These are phyloP conservation scores for Clitoria ternatea DNA, from an alignment of 306 rosid species.

Conservation along the genomic window DNA sequence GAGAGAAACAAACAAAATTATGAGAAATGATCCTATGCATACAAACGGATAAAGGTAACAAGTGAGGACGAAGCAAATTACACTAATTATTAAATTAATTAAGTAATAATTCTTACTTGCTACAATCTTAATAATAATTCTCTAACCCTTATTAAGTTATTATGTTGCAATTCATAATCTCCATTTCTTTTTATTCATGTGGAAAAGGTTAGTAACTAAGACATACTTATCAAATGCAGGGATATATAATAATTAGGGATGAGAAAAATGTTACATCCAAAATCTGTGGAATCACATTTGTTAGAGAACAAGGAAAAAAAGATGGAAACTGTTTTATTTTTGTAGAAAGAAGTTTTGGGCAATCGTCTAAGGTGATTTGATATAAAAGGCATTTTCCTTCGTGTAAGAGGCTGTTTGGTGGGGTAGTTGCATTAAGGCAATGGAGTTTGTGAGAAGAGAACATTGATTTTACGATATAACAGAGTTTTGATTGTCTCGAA, in stretches of 20 bases:
- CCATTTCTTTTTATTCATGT: neutral
- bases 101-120: too few relatives aligned
- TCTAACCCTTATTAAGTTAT: neutral
- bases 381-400: neutral
- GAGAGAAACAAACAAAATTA: too few relatives aligned
- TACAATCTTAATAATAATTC: too few relatives aligned
- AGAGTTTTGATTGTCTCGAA: too few relatives aligned
- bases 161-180: neutral
- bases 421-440: too few relatives aligned
- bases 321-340: constrained; percentile 57
- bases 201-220: neutral
- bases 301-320: constrained; percentile 68
- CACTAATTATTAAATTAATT: too few relatives aligned
- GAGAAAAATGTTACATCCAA: constrained; percentile 49
- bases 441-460: too few relatives aligned
- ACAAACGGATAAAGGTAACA: too few relatives aligned
- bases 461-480: too few relatives aligned
- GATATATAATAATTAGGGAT: constrained; percentile 76
- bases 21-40: too few relatives aligned
- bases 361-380: constrained; percentile 32
- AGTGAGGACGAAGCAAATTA: too few relatives aligned
- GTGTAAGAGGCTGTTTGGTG: too few relatives aligned
- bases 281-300: constrained; percentile 53
- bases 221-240: constrained; percentile 42
- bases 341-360: constrained; percentile 97